Evolutionary conservation across 495 filamentous ascomycete genomes (phyloP), one percentile per base, ranked within the genome.

Genomic region (Tuber brumale): DNA sequence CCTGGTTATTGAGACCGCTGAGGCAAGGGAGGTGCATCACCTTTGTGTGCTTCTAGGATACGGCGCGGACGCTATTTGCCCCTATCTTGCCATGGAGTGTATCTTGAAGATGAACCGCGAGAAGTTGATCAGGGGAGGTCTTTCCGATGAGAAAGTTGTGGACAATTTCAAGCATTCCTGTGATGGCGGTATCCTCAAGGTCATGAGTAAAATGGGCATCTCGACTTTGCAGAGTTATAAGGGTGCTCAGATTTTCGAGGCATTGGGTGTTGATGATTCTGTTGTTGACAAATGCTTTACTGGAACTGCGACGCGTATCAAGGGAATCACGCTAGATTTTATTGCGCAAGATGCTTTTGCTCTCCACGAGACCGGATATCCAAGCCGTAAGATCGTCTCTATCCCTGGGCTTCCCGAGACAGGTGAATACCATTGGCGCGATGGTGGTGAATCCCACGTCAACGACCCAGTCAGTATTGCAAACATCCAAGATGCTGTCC

Each of bases 201-300:
- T 99, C 83, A 99, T 99, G 95, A 97, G 93, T 86, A 99, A 99
- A 88, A 99, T 99, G 95, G 95, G 95, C 85, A 99, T 99, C 81
- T 99, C 95, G 18, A 99, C 95, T 70, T 87, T 99, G 69, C 93
- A 95, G 84, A 96, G 93, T 80, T 99, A 99, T 88, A 99, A 99
- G 87, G 95, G 95, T 84, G 95, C 95, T 73, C 95, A 99, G 86
- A 99, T 99, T 79, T 99, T 98, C 79, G 95, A 99, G 84, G 95
- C 96, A n/a, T 91, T 99, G 69, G 95, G 95, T 85, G 91, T 99
- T 44, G 95, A 98, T 82, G 95, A 97, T 83, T 89, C 88, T 18
- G 95, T 99, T 73, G 95, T 99, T 72, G 95, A 99, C 84, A 91
- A 93, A 73, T 98, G 95, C 86, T 99, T 99, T 85, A 91, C 91